Percentiles rank a stretch among this genome's conserved stretches.
Conservation (phyloP, 1,284 basidiomycete genomes). For the Wolfiporia cocos region DNA sequence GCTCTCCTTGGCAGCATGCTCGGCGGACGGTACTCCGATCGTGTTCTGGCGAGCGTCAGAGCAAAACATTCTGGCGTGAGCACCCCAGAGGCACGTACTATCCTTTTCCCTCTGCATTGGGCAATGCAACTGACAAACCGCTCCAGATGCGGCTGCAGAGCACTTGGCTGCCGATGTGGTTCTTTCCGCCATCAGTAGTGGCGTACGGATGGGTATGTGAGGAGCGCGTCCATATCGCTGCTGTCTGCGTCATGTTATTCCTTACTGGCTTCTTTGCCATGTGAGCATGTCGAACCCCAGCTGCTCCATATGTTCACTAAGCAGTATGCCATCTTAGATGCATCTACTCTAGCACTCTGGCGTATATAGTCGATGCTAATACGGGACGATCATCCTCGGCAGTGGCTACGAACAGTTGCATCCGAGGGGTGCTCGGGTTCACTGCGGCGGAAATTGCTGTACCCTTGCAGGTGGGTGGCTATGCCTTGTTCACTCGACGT, state of each 20-base stretch:
- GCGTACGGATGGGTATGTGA: slow-evolving; percentile 77
- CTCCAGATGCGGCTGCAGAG: slow-evolving; percentile 68
- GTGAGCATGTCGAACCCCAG: slow-evolving; percentile 33
- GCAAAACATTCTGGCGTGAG: slow-evolving; percentile 53
- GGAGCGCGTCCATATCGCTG: slow-evolving; percentile 56
- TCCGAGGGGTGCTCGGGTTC: slow-evolving; percentile 67
- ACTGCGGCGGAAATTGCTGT: slow-evolving; percentile 64
- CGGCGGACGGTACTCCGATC: slow-evolving; percentile 78
- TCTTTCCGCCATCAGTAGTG: slow-evolving; percentile 54
- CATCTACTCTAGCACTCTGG: slow-evolving; percentile 66
- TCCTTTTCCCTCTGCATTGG: background rate
- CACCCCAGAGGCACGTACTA: slow-evolving; percentile 54
- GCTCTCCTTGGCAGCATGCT: slow-evolving; percentile 63
- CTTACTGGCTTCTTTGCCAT: slow-evolving; percentile 64
- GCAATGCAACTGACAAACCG: background rate
- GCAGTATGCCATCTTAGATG: slow-evolving; percentile 36
- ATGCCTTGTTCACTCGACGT: background rate
- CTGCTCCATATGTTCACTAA: background rate
- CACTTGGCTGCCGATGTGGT: slow-evolving; percentile 48
- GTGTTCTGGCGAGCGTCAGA: slow-evolving; percentile 49
- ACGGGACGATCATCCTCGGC: slow-evolving; percentile 66
- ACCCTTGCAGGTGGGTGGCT: slow-evolving; percentile 48
- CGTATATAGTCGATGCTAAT: slow-evolving; percentile 77
- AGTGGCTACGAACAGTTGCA: slow-evolving; percentile 65
- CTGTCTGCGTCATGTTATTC: slow-evolving; percentile 58